These are phyloP conservation scores for Fusarium mangiferae DNA, from an alignment of 2,329 filamentous ascomycete species.

Conservation along the genomic window DNA sequence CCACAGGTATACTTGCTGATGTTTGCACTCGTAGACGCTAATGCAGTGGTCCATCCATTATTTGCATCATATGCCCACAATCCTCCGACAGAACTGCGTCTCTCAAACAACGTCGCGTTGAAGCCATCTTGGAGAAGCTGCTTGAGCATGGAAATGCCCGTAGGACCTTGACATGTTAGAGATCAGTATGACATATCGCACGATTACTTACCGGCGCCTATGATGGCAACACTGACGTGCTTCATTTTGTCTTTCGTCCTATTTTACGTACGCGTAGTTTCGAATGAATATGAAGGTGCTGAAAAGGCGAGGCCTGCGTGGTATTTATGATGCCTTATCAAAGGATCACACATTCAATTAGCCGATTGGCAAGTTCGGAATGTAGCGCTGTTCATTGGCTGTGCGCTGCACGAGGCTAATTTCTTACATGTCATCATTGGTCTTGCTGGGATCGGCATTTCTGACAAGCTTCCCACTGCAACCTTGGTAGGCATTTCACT, in stretches of 20 bases:
- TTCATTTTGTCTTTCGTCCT: background rate
- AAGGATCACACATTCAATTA: background rate
- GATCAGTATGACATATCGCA: accelerated
- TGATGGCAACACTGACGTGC: background rate
- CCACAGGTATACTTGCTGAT: constrained; percentile 32
- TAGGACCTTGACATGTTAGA: background rate
- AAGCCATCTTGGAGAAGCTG: constrained; percentile 22
- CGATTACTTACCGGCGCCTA: constrained; percentile 1
- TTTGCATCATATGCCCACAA: constrained; percentile 14
- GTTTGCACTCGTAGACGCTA: background rate
- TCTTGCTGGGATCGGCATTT: background rate
- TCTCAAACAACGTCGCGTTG: constrained; percentile 1
- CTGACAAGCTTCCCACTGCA: no score
- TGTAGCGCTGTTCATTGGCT: background rate
- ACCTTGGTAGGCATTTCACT: no score
- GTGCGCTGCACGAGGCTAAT: background rate
- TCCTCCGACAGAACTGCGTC: constrained; percentile 1
- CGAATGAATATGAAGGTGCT: accelerated
- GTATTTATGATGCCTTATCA: background rate
- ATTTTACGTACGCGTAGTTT: accelerated
- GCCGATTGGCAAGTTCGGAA: background rate
- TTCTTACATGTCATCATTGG: background rate
- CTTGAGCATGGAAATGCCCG: constrained; percentile 27
- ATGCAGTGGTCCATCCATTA: constrained; percentile 10
- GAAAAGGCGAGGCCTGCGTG: background rate